These are phyloP conservation scores for Solanum virginianum DNA, from an alignment of 257 asterid genomes.

Conservation along the genomic window DNA sequence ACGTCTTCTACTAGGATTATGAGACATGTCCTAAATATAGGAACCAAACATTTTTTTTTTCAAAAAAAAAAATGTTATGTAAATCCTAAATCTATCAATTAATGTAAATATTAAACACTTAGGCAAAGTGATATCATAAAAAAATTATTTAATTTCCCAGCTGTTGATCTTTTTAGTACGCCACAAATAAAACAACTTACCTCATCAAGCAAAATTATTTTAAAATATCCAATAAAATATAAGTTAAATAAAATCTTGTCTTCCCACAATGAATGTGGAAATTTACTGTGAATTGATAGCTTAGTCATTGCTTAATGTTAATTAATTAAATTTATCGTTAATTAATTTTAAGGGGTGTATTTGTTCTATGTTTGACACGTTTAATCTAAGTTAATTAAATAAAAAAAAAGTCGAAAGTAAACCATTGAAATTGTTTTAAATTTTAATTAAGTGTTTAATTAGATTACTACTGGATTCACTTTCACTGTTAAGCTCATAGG, in stretches of 20 bases:
- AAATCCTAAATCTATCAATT: background rate
- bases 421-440: background rate
- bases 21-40: background rate
- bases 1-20: background rate
- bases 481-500: background rate
- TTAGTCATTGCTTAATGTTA: background rate
- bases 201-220: background rate
- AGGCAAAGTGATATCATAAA: background rate
- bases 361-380: background rate
- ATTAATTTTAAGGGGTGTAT: background rate
- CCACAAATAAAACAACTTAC: background rate
- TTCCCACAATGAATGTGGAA: background rate
- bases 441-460: background rate
- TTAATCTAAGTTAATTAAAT: background rate
- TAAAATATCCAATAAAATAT: background rate
- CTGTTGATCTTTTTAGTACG: background rate
- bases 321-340: background rate
- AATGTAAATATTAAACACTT: background rate
- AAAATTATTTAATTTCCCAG: background rate
- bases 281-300: background rate
- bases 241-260: background rate
- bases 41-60: background rate
- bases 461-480: background rate
- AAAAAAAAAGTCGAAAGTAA: background rate
- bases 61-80: background rate